Conservation (phyloP, 2,329 filamentous ascomycete species). For the Magnaporthiopsis rhizophila region DNA sequence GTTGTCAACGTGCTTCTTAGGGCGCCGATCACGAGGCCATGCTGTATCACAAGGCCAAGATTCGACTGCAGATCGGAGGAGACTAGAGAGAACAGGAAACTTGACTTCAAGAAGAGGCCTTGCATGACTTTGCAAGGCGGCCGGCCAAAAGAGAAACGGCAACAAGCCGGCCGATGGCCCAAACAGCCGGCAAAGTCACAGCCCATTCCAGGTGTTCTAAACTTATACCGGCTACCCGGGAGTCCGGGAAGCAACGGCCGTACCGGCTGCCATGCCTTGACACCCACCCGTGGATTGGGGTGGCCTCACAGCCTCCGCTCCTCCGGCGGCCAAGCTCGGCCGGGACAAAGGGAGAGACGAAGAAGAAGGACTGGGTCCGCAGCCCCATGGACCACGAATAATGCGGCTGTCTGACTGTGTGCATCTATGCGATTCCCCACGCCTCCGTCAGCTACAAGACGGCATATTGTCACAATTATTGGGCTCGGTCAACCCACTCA, state of each 20-base stretch:
- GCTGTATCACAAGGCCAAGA: too few relatives aligned
- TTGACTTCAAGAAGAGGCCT: too few relatives aligned
- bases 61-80: too few relatives aligned
- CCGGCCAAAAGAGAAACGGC: too few relatives aligned
- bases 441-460: background rate
- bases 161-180: too few relatives aligned
- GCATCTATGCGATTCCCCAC: background rate
- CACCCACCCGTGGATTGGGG: background rate
- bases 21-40: too few relatives aligned
- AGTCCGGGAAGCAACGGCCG: background rate
- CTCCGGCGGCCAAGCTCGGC: background rate
- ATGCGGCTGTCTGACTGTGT: background rate
- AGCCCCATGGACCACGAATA: background rate
- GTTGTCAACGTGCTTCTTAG: too few relatives aligned
- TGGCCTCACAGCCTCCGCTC: background rate
- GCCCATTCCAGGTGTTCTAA: background rate
- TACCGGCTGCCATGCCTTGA: background rate
- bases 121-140: too few relatives aligned
- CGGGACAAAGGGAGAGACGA: background rate
- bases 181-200: background rate
- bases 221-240: background rate
- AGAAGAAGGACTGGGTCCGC: background rate
- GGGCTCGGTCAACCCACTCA: background rate
- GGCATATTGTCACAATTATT: background rate
- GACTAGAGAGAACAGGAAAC: too few relatives aligned